phyloP scores from a whole-genome alignment of 805 yeast species.

The Nakazawaea holstii region DNA sequence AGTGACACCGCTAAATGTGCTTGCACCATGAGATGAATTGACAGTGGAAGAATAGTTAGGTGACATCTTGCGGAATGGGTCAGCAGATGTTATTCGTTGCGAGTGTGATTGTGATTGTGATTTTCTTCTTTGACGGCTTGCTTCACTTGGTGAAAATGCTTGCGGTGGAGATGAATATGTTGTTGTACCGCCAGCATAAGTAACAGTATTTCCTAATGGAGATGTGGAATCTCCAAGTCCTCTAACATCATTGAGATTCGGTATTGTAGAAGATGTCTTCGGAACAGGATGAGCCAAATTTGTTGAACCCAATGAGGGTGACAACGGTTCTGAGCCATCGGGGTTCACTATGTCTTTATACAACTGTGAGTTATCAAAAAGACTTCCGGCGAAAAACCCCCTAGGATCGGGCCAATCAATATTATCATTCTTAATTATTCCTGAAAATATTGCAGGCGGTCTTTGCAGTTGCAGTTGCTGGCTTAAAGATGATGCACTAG shows the following conservation, averaged over 20 bases:
- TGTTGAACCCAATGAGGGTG: neutral
- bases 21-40: neutral
- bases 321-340: neutral
- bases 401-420: conserved; percentile 14
- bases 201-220: neutral
- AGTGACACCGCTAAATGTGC: neutral
- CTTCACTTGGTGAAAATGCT: neutral
- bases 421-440: conserved; percentile 17
- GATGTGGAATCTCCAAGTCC: conserved; percentile 1
- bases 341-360: neutral
- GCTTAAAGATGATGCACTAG: neutral
- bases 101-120: neutral
- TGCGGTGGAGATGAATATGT: conserved; percentile 1
- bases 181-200: conserved; percentile 1
- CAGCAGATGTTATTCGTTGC: neutral
- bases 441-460: conserved; percentile 15
- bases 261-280: neutral
- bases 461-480: neutral
- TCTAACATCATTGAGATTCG: neutral
- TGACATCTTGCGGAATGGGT: neutral
- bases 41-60: neutral
- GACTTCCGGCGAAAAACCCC: conserved; percentile 12
- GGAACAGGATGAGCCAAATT: conserved; percentile 3
- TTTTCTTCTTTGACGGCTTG: neutral
- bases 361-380: conserved; percentile 8